These are phyloP conservation scores for Hysterangium stoloniferum DNA, from an alignment of 768 basidiomycete species.

Conservation along the genomic window DNA sequence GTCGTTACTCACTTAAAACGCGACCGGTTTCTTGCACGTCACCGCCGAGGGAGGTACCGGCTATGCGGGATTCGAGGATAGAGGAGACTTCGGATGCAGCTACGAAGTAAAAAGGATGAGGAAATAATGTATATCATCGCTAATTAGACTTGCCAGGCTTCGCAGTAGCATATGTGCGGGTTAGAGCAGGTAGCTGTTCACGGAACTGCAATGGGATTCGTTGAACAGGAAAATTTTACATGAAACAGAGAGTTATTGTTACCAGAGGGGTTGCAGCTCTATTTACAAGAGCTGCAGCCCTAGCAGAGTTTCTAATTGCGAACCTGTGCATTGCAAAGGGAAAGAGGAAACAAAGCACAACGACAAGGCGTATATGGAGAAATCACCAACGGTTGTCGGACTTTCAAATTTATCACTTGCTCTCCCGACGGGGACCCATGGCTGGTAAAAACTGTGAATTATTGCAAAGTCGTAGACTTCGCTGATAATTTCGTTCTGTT, in stretches of 20 bases:
- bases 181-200: conserved; percentile 35
- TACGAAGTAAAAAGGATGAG: conserved; percentile 32
- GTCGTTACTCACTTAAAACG: conserved; percentile 74
- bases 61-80: conserved; percentile 97
- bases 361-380: conserved; percentile 31
- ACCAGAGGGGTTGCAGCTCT: conserved; percentile 52
- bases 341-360: conserved; percentile 36
- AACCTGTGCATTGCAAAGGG: conserved; percentile 66
- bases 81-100: conserved; percentile 99
- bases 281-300: conserved; percentile 60
- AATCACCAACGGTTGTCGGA: conserved; percentile 9
- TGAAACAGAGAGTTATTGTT: conserved; percentile 13
- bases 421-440: conserved; percentile 7
- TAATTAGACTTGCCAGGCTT: conserved; percentile 88
- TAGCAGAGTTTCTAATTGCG: conserved; percentile 77
- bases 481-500: neutral
- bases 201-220: conserved; percentile 12
- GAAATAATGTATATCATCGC: conserved; percentile 14
- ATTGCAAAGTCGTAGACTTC: neutral
- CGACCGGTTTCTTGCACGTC: conserved; percentile 99
- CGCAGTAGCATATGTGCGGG: conserved; percentile 93
- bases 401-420: neutral
- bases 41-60: conserved; percentile 81
- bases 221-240: conserved; percentile 8
- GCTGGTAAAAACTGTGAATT: neutral